phyloP scores from a whole-genome alignment of 371 early-diverging fungal species.

The Mycotypha africana region DNA sequence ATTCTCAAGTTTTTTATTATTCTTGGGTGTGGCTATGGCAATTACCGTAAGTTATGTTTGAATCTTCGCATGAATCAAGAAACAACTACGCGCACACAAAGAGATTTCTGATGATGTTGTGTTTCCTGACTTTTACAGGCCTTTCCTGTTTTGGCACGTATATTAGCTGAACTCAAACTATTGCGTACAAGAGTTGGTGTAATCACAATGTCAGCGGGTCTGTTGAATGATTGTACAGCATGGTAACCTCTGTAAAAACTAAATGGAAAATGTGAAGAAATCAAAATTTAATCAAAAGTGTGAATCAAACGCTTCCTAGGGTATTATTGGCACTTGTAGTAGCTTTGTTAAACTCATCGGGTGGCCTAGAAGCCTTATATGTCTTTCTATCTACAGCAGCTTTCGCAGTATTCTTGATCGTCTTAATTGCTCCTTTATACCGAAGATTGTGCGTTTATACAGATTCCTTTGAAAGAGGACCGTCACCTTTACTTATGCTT shows the following conservation, averaged over 20 bases:
- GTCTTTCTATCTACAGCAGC: conserved; percentile 61
- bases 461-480: conserved; percentile 53
- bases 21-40: conserved; percentile 85
- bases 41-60: conserved; percentile 60
- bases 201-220: conserved; percentile 80
- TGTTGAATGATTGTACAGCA: conserved; percentile 83
- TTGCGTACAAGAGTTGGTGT: conserved; percentile 79
- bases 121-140: too few species aligned
- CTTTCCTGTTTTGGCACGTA: conserved; percentile 90
- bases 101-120: too few species aligned
- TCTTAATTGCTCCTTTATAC: conserved; percentile 55
- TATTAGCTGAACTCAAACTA: conserved; percentile 82
- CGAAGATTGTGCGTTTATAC: conserved; percentile 34
- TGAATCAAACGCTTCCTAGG: too few species aligned
- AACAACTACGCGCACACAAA: too few species aligned
- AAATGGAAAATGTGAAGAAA: neutral
- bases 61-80: neutral
- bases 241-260: conserved; percentile 46
- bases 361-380: conserved; percentile 63
- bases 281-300: neutral
- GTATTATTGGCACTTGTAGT: conserved; percentile 75
- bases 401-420: conserved; percentile 57
- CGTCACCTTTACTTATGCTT: conserved; percentile 63
- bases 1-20: conserved; percentile 71
- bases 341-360: conserved; percentile 64